A percentile compares a stretch with the other conserved stretches of the same genome.
These are phyloP conservation scores for Anastatica hierochuntica DNA, from an alignment of 345 rosid species.

Conservation along the genomic window DNA sequence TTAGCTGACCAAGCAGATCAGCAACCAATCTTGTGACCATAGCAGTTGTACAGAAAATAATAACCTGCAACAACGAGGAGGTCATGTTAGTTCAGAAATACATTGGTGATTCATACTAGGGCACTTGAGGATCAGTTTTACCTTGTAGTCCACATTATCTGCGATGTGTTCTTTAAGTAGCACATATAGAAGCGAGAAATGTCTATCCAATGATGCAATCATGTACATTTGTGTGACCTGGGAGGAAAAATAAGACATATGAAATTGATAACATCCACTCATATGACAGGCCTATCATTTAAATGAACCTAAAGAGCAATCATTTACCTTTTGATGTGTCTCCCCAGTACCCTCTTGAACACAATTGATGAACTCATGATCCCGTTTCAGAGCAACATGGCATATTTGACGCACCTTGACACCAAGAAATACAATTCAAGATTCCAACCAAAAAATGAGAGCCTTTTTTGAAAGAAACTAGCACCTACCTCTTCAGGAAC, in stretches of 20 bases:
- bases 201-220: constrained; percentile 72
- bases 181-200: constrained; percentile 54
- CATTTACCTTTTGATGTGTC: constrained; percentile 79
- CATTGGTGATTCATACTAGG: too few relatives aligned
- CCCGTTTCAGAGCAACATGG: constrained; percentile 79
- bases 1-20: constrained; percentile 58
- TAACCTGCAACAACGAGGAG: constrained; percentile 40
- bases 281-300: not conserved
- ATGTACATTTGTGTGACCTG: constrained; percentile 79
- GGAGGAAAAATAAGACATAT: constrained; percentile 21
- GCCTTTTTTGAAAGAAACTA: constrained; percentile 2
- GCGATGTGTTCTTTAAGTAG: constrained; percentile 87
- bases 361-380: constrained; percentile 80
- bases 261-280: not conserved
- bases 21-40: constrained; percentile 87
- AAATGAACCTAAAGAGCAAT: not conserved
- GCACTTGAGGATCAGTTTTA: too few relatives aligned
- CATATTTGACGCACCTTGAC: constrained; percentile 88
- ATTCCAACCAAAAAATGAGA: constrained; percentile 9
- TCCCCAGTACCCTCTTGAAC: constrained; percentile 89
- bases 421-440: constrained; percentile 24
- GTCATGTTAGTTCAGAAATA: not conserved
- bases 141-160: constrained; percentile 83
- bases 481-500: constrained; percentile 77
- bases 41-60: constrained; percentile 96